Percentiles rank a stretch among this genome's conserved stretches.
Conservation (phyloP, 176 grass and related monocot genomes). For the Areca catechu region DNA sequence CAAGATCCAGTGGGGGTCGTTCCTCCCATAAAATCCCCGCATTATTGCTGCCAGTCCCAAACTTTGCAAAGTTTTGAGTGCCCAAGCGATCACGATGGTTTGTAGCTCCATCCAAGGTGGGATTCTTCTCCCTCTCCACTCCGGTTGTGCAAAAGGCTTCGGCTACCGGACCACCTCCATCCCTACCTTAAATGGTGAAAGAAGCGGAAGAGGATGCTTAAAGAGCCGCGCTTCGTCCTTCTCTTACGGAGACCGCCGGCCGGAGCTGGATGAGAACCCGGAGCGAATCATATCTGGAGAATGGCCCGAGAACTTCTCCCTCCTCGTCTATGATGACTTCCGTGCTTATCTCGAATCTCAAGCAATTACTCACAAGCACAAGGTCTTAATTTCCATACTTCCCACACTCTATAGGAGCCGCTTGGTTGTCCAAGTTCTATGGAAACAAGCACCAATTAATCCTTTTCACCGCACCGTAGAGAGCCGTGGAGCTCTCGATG, state of each 20-base stretch:
- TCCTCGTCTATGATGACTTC: slow-evolving; percentile 69
- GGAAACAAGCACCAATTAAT: too few relatives aligned
- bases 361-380: background rate
- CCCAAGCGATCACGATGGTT: background rate
- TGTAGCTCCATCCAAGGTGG: slow-evolving; percentile 1
- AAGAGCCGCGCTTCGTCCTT: slow-evolving; percentile 31
- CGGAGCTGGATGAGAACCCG: slow-evolving; percentile 79
- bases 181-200: too few relatives aligned
- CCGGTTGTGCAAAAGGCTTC: background rate
- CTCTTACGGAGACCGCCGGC: slow-evolving; percentile 30
- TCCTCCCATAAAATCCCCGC: too few relatives aligned
- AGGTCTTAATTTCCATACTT: slow-evolving; percentile 8
- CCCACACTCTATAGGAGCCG: background rate
- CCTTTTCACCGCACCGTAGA: too few relatives aligned
- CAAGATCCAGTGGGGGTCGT: too few relatives aligned
- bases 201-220: too few relatives aligned
- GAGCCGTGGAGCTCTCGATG: too few relatives aligned
- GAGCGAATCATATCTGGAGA: slow-evolving; percentile 75
- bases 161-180: too few relatives aligned
- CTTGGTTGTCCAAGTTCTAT: too few relatives aligned
- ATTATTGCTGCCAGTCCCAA: too few relatives aligned
- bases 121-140: background rate
- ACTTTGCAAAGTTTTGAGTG: too few relatives aligned
- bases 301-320: slow-evolving; percentile 75
- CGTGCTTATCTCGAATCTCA: slow-evolving; percentile 57